Evolutionary conservation across 2,329 filamentous ascomycete species (phyloP), one percentile per base, ranked within the genome.

Genomic region (Fusarium metavorans): DNA sequence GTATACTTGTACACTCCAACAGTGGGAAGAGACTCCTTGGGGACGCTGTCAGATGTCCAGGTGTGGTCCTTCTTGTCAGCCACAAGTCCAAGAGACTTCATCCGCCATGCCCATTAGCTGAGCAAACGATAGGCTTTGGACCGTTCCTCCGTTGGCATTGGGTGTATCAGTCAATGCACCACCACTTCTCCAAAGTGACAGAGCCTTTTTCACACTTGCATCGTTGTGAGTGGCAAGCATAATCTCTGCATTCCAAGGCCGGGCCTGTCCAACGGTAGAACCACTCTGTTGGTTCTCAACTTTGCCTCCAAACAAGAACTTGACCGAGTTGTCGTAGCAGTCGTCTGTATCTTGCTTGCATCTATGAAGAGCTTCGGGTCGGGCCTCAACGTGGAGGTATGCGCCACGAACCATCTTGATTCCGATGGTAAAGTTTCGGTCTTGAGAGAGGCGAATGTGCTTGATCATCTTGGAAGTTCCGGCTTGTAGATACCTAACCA

Each of bases 1-100:
- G 66, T 68, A 20, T 68, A 68, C 52, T 68, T 68, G 54, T 68
- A 68, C 9, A 68, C 60, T n/a, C 66, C 66, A 10, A 68, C 35
- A n/a, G 34, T 20, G 1, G 65, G 65, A 14, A 67, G 39, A 10
- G 59, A 64, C 37, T 58, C 50, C n/a, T 52, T 56, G 4, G 45
- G 13, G 27, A 43, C 30, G 4, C 30, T 34, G 32, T 67, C 58
- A 23, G 20, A 37, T 6, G 23, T 39, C 64, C 50, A 37, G 10
- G 18, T 45, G 2, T 43, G 37, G 10, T 59, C 66, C 54, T 68
- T 64, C 54, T 58, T 64, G 7, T 64, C 60, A 0, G 60, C n/a
- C 6, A 68, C 66, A 4, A 68, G 61, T 8, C 66, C 66, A 27
- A 68, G 60, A 68, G 13, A 68, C 66, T 30, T 68, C 66, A 25